These are phyloP conservation scores for Solidago caesia DNA, from an alignment of 129 eudicot species.

Conservation along the genomic window DNA sequence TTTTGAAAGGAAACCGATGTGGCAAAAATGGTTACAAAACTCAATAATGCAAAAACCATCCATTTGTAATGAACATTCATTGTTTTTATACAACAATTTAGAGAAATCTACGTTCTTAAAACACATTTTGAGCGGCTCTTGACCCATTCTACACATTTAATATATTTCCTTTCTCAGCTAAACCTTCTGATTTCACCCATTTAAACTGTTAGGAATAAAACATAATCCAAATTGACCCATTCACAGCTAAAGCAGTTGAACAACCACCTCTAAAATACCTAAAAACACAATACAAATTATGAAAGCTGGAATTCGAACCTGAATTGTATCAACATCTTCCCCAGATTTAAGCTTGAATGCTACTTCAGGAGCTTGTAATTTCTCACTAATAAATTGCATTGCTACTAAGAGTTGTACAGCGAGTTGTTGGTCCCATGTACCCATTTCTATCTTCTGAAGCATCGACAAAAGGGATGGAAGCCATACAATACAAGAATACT, in stretches of 20 bases:
- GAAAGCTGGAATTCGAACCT: slow-evolving; percentile 40
- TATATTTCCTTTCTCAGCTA: neutral
- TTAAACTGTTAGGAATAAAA: neutral
- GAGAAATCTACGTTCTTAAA: neutral
- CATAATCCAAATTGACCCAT: neutral
- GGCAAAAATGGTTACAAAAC: neutral
- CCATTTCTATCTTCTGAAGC: slow-evolving; percentile 53
- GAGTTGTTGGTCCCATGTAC: slow-evolving; percentile 39
- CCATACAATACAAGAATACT: slow-evolving; percentile 81
- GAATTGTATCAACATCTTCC: slow-evolving; percentile 57
- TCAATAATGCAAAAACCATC: no score
- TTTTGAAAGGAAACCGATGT: neutral
- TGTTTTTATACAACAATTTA: neutral
- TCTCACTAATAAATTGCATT: slow-evolving; percentile 57
- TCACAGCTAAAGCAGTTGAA: neutral
- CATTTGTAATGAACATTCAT: no score
- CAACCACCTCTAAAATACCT: neutral
- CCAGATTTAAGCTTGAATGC: slow-evolving; percentile 68
- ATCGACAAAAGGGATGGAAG: slow-evolving; percentile 74
- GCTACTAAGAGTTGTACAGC: slow-evolving; percentile 56
- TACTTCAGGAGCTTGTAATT: slow-evolving; percentile 81
- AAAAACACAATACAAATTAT: neutral
- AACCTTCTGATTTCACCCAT: neutral
- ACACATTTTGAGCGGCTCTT: neutral
- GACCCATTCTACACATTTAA: neutral